Percentiles rank a stretch among this genome's conserved stretches.
These are phyloP conservation scores for Fusarium xylarioides DNA, from an alignment of 2,329 filamentous ascomycete species.

Conservation along the genomic window DNA sequence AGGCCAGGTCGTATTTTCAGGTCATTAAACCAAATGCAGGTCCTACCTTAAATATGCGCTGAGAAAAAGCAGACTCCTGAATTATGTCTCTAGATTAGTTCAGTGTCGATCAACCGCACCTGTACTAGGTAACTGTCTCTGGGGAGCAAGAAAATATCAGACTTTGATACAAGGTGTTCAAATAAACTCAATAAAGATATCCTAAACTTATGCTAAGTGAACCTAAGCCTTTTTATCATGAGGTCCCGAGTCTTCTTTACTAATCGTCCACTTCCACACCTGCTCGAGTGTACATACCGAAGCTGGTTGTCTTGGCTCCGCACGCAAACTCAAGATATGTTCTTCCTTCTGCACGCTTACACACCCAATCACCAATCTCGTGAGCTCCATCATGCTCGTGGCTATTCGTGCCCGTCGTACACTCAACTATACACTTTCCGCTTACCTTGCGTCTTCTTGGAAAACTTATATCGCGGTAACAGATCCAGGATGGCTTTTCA, in stretches of 20 bases:
- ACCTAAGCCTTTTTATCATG: no score
- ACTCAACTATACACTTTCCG: background rate
- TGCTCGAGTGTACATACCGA: background rate
- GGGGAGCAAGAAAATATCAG: no score
- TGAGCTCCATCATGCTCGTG: background rate
- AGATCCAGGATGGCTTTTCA: background rate
- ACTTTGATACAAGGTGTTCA: no score
- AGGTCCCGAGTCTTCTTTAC: no score
- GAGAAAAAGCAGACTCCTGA: background rate
- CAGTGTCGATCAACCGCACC: no score
- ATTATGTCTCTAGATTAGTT: background rate
- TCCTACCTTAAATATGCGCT: background rate
- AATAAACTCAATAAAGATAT: no score
- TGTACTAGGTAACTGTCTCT: no score
- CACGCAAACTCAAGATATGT: background rate
- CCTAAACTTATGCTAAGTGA: no score
- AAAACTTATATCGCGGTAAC: background rate
- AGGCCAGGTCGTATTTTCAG: slow-evolving; percentile 14
- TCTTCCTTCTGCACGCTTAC: background rate
- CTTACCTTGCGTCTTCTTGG: no score
- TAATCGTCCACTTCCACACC: background rate
- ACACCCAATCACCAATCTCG: background rate
- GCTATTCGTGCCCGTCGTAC: background rate
- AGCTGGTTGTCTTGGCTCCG: background rate
- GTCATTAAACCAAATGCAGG: slow-evolving; percentile 13